Evolutionary conservation across 2,329 filamentous ascomycete species (phyloP).

Genomic region (Malbranchea cinnamomea): DNA sequence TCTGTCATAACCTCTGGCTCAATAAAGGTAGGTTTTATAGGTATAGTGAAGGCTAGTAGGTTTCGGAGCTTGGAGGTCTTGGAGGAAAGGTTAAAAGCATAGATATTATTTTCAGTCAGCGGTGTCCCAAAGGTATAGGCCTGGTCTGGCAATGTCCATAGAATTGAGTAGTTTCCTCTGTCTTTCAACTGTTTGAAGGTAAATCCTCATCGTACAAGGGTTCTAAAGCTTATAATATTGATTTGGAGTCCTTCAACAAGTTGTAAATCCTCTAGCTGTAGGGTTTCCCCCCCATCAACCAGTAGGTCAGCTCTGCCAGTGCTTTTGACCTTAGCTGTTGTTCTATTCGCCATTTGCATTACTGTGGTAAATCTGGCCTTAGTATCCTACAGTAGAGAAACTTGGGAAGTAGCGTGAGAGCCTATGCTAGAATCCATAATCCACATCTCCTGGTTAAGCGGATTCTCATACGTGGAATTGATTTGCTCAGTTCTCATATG

Average conservation of each 20-base stretch:
- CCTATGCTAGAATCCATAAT: neutral
- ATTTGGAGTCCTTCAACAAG: neutral
- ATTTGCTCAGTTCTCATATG: too few species aligned
- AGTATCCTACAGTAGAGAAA: neutral
- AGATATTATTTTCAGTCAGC: slow-evolving; percentile 1
- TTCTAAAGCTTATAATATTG: slow-evolving; percentile 1
- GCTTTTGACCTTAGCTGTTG: neutral
- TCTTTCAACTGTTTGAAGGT: neutral
- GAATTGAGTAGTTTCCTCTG: neutral
- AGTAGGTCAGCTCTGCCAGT: too few species aligned
- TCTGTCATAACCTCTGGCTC: neutral
- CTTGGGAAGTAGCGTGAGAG: neutral
- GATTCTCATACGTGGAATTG: too few species aligned
- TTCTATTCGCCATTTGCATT: neutral
- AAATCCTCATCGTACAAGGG: neutral
- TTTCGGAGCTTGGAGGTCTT: neutral
- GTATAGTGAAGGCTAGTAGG: neutral
- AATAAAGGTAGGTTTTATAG: neutral
- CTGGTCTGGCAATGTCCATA: neutral
- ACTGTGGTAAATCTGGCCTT: neutral
- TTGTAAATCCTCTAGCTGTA: neutral
- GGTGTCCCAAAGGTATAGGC: neutral
- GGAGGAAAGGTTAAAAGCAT: neutral
- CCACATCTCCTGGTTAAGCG: too few species aligned
- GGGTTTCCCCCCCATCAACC: too few species aligned